Evolutionary conservation across 2,329 filamentous ascomycete genomes (phyloP).

Genomic region (Phymatotrichopsis omnivora): DNA sequence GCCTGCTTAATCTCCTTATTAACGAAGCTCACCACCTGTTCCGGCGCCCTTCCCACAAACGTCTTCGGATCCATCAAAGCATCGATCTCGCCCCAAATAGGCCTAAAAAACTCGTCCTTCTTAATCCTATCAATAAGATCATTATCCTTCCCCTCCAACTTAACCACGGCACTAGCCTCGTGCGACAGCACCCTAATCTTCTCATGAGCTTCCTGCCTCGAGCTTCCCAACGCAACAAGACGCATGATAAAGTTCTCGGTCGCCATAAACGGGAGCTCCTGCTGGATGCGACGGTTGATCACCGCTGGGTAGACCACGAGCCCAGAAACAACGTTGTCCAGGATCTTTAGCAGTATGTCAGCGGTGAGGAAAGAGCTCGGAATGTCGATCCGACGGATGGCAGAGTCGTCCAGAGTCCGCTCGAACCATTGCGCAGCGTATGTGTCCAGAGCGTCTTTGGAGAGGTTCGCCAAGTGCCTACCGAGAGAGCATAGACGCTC

Average conservation of each 20-base stretch:
- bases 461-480: constrained; percentile 33
- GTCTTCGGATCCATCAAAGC: constrained; percentile 53
- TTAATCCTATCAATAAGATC: constrained; percentile 73
- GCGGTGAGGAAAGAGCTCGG: constrained; percentile 59
- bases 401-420: constrained; percentile 65
- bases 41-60: constrained; percentile 47
- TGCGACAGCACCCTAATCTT: constrained; percentile 73
- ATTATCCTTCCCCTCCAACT: constrained; percentile 63
- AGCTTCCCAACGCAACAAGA: constrained; percentile 58
- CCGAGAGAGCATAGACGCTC: constrained; percentile 35
- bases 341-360: constrained; percentile 55
- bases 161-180: constrained; percentile 62
- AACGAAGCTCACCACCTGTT: constrained; percentile 47
- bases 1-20: constrained; percentile 42
- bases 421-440: constrained; percentile 68
- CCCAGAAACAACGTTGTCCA: constrained; percentile 58
- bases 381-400: constrained; percentile 53
- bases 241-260: constrained; percentile 69
- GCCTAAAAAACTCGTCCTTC: constrained; percentile 60
- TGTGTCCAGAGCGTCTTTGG: constrained; percentile 42
- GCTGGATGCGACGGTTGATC: constrained; percentile 56
- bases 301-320: constrained; percentile 69
- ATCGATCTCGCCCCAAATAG: constrained; percentile 60
- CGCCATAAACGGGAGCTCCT: constrained; percentile 80
- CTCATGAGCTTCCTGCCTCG: constrained; percentile 75